Percentiles rank a stretch among this genome's conserved stretches.
These are phyloP conservation scores for Paxillus ammoniavirescens DNA, from an alignment of 768 basidiomycete genomes.

Conservation along the genomic window DNA sequence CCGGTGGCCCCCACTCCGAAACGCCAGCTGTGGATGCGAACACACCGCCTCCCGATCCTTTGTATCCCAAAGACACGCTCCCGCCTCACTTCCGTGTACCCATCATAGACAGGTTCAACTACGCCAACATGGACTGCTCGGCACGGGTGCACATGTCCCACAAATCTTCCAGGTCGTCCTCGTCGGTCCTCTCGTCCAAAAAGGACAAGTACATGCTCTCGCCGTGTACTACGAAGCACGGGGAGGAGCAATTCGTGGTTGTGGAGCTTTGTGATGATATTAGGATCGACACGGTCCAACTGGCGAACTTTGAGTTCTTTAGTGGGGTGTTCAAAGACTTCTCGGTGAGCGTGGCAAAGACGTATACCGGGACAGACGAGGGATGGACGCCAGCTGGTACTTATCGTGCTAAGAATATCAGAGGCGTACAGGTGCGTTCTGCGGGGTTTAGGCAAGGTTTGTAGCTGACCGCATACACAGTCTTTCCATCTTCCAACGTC, in stretches of 20 bases:
- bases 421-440: conserved; percentile 76
- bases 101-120: conserved; percentile 88
- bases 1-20: conserved; percentile 4
- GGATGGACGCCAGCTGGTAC: conserved; percentile 76
- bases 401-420: conserved; percentile 83
- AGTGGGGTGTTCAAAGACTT: conserved; percentile 95
- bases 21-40: conserved; percentile 4
- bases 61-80: conserved; percentile 24
- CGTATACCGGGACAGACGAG: conserved; percentile 57
- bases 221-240: conserved; percentile 63
- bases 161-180: conserved; percentile 74
- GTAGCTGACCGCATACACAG: conserved; percentile 30
- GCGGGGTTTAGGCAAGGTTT: background rate
- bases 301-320: conserved; percentile 98
- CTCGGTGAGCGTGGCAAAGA: conserved; percentile 82
- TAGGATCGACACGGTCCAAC: conserved; percentile 90
- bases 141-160: conserved; percentile 88
- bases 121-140: conserved; percentile 89
- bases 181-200: conserved; percentile 83
- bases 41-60: conserved; percentile 12
- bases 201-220: conserved; percentile 97
- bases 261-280: conserved; percentile 98
- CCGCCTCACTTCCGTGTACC: conserved; percentile 72
- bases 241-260: conserved; percentile 69
- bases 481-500: conserved; percentile 78